These are phyloP conservation scores for Chlorella sp. DNA, from an alignment of 139 green algal species.

Conservation along the genomic window DNA sequence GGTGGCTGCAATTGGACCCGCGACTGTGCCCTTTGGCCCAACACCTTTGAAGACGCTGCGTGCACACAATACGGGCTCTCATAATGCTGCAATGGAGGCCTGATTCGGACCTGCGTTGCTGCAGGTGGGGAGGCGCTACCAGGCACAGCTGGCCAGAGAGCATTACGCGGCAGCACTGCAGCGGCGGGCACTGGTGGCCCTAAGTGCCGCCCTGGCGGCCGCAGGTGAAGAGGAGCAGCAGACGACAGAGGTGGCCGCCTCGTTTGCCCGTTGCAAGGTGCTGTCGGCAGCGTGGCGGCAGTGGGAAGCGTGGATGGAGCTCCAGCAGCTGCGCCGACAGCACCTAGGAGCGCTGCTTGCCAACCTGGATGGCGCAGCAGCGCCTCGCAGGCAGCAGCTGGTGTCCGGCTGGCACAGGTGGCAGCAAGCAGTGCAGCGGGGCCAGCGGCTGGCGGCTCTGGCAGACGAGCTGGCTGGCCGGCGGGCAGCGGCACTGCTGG, in stretches of 20 bases:
- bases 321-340: neutral
- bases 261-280: neutral
- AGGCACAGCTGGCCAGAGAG: neutral
- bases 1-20: neutral
- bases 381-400: neutral
- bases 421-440: neutral
- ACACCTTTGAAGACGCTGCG: neutral
- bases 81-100: neutral
- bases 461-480: neutral
- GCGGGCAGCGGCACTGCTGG: neutral
- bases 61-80: too few relatives aligned
- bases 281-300: neutral
- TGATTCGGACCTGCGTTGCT: neutral
- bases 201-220: neutral
- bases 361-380: neutral
- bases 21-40: neutral
- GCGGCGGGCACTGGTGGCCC: neutral
- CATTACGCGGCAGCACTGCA: neutral
- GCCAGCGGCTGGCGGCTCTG: neutral
- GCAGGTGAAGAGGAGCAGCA: neutral
- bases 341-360: neutral
- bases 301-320: neutral
- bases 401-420: neutral
- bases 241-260: neutral
- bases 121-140: neutral